Percentiles rank a stretch among this genome's conserved stretches.
These are phyloP conservation scores for Hevea brasiliensis DNA, from an alignment of 345 rosid species.

Conservation along the genomic window DNA sequence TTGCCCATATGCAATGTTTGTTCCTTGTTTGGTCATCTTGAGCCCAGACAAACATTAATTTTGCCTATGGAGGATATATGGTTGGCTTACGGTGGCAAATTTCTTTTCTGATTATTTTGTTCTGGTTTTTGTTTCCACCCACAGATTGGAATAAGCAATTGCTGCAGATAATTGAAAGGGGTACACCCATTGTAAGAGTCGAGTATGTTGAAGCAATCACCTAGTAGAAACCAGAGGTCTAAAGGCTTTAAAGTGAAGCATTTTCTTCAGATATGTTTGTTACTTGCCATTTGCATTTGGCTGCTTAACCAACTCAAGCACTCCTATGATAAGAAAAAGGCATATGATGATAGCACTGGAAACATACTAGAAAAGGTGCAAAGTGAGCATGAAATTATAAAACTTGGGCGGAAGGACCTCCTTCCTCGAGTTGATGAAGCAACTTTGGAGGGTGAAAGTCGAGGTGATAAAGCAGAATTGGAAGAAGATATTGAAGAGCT, in stretches of 20 bases:
- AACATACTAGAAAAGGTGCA: slow-evolving; percentile 14
- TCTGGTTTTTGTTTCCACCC: background rate
- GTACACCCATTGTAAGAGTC: background rate
- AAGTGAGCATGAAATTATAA: slow-evolving; percentile 21
- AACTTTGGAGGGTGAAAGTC: background rate
- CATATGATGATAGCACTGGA: slow-evolving; percentile 2
- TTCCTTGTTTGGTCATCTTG: background rate
- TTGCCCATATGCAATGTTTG: background rate
- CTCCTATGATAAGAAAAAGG: slow-evolving; percentile 27
- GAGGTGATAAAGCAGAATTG: slow-evolving; percentile 24
- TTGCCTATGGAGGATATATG: background rate
- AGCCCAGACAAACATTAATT: background rate
- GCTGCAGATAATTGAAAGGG: slow-evolving; percentile 8
- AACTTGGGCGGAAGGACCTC: slow-evolving; percentile 57
- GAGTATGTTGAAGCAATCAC: slow-evolving; percentile 42
- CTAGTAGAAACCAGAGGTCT: slow-evolving; percentile 47
- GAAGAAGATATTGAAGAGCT: slow-evolving; percentile 34
- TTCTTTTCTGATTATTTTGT: background rate
- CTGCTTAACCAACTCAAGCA: slow-evolving; percentile 53
- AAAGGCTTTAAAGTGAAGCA: slow-evolving; percentile 65
- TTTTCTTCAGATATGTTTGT: slow-evolving; percentile 47
- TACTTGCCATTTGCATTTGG: slow-evolving; percentile 56
- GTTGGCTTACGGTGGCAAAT: background rate
- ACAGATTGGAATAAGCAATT: slow-evolving; percentile 10
- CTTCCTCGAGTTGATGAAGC: slow-evolving; percentile 20